Percentiles rank a stretch among this genome's conserved stretches.
Evolutionary conservation across 495 filamentous ascomycete species (phyloP).

Genomic region (Hypoxylon cercidicola): DNA sequence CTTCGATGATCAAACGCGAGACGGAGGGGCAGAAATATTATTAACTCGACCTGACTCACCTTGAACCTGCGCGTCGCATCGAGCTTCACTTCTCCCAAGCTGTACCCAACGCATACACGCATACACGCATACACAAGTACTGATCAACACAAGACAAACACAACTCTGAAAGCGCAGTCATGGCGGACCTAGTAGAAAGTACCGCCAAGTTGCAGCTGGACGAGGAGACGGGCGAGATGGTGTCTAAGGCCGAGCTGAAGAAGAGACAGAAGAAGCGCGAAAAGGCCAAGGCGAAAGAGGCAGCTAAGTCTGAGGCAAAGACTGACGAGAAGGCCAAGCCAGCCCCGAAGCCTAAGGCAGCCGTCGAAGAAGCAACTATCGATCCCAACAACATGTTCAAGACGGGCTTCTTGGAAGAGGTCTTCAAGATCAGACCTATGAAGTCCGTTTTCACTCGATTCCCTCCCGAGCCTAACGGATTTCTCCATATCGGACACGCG

Average conservation of each 20-base stretch:
- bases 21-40: too few species aligned
- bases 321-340: slow-evolving; percentile 52
- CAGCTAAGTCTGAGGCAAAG: slow-evolving; percentile 37
- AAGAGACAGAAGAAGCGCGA: slow-evolving; percentile 68
- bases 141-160: background rate
- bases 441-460: slow-evolving; percentile 81
- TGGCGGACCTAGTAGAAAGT: slow-evolving; percentile 67
- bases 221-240: slow-evolving; percentile 73
- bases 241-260: slow-evolving; percentile 73
- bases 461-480: slow-evolving; percentile 87
- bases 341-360: slow-evolving; percentile 51
- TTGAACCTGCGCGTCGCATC: background rate
- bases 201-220: slow-evolving; percentile 70
- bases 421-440: slow-evolving; percentile 78
- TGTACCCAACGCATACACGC: too few species aligned
- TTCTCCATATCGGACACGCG: slow-evolving; percentile 87
- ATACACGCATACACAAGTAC: background rate
- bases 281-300: slow-evolving; percentile 57
- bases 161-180: slow-evolving; percentile 40
- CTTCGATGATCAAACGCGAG: too few species aligned
- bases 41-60: background rate
- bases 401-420: slow-evolving; percentile 81
- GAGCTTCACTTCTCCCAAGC: background rate
- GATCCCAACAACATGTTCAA: slow-evolving; percentile 85
- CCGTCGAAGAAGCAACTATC: slow-evolving; percentile 57